Conservation (phyloP, 441 rosid species). For the Erodium trifolium region DNA sequence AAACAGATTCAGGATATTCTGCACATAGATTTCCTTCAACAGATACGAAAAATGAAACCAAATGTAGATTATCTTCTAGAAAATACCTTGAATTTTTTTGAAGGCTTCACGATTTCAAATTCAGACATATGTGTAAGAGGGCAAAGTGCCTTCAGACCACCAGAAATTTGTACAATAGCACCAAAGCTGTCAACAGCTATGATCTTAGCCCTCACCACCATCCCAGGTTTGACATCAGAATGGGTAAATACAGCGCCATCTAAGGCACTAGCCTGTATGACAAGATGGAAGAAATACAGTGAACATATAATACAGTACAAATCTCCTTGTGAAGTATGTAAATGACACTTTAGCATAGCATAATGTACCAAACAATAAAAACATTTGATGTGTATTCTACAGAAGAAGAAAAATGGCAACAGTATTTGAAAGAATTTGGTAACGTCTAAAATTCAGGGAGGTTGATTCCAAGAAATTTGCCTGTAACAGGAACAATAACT, state of each 20-base stretch:
- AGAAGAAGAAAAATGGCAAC: not conserved
- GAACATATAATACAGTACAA: not conserved
- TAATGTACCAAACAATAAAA: not conserved
- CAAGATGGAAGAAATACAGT: not conserved
- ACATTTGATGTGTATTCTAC: not conserved
- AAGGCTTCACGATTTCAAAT: slow-evolving; percentile 77
- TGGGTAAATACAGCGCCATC: slow-evolving; percentile 88
- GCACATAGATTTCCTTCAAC: not conserved
- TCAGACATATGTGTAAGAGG: slow-evolving; percentile 97
- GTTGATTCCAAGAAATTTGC: not conserved
- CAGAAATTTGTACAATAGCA: slow-evolving; percentile 95
- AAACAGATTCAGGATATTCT: not conserved
- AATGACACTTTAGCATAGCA: not conserved
- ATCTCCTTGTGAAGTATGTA: not conserved
- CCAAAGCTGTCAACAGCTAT: slow-evolving; percentile 75
- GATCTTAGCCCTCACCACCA: slow-evolving; percentile 79
- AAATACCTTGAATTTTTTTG: slow-evolving; percentile 81
- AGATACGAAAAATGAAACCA: slow-evolving; percentile 3
- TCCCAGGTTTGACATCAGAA: slow-evolving; percentile 96
- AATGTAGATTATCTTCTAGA: slow-evolving; percentile 11
- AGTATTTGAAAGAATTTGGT: not conserved
- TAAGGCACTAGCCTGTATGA: slow-evolving; percentile 82
- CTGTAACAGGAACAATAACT: not conserved
- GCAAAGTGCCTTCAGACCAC: slow-evolving; percentile 96
- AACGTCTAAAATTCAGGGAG: not conserved